Evolutionary conservation across 371 early-diverging fungal species (phyloP), one percentile per base, ranked within the genome.

Genomic region (Sporodiniella umbellata): DNA sequence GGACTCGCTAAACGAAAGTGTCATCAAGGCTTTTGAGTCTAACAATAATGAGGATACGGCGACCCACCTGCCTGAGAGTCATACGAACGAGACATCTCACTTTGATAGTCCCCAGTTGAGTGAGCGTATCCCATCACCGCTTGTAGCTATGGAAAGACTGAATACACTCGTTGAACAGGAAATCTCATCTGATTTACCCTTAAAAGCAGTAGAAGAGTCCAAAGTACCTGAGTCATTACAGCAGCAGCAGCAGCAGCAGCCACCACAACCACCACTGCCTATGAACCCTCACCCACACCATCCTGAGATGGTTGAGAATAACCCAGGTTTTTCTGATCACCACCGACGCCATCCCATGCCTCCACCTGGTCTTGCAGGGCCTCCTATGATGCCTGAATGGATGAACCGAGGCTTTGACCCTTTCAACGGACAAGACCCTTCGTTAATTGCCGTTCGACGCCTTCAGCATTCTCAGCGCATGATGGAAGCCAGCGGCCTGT

Each of bases 391-490:
- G 4, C 52, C 62, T 24, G 76, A 60, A 17, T 72, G 72, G 76
- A 56, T 65, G 31, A 47, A 64, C 12, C 61, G 64, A 26, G 28
- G 55, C 1, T 75, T 72, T 48, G 72, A 75, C 53, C 70, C 68
- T 3, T 72, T 72, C 40, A 67, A 65, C 31, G 70, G 76, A 4
- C 76, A 75, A 53, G 76, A 75, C 30, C 72, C 76, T 39, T 53
- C 64, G 5, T 39, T 69, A 11, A 66, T 72, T 47, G 68, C 70
- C 31, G 60, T 68, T 22, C 65, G 76, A 44, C 70, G 76, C 40
- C 52, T 75, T 21, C 76, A 72, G 28, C 76, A 75, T 42, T 75
- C 76, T n/a, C 76, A 75, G 30, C 70, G 68, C 22, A 75, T 75
- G 76, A 33, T 75, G 11, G 76, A 72, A 30, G 76, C 76, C 11